Evolutionary conservation across 805 yeast genomes (phyloP).

Genomic region (Cyberlindnera sargentensis): DNA sequence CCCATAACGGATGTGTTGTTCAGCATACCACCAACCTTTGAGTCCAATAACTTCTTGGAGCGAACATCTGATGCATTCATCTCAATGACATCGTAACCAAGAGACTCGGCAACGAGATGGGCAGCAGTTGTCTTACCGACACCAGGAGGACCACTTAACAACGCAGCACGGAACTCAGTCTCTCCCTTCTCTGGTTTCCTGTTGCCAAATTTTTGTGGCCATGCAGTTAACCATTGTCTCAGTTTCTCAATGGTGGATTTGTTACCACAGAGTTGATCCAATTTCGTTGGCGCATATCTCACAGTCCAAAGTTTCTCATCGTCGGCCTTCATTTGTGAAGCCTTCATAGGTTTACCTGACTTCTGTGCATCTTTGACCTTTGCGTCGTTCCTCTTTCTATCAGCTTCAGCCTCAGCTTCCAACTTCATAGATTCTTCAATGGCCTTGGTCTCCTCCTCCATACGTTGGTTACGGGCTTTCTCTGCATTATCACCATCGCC

Average conservation of each 20-base stretch:
- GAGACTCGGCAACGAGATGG: conserved; percentile 58
- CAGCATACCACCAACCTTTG: conserved; percentile 61
- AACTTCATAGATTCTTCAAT: conserved; percentile 43
- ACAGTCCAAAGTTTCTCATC: conserved; percentile 84
- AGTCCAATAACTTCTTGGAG: conserved; percentile 68
- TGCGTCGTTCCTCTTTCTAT: conserved; percentile 24
- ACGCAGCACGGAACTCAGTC: conserved; percentile 68
- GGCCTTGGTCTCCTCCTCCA: conserved; percentile 56
- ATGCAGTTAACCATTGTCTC: conserved; percentile 65
- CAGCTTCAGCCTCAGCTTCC: conserved; percentile 37
- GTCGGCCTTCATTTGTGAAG: conserved; percentile 29
- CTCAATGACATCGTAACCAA: conserved; percentile 71
- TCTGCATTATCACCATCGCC: conserved; percentile 79
- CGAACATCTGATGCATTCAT: conserved; percentile 87
- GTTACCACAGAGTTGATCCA: conserved; percentile 86
- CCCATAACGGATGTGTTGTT: conserved; percentile 82
- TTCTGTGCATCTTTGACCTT: conserved; percentile 21
- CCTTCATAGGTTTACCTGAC: conserved; percentile 18
- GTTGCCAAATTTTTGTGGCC: conserved; percentile 60
- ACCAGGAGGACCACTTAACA: conserved; percentile 86
- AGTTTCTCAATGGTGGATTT: conserved; percentile 65
- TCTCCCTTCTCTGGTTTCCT: conserved; percentile 56
- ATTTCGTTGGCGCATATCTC: conserved; percentile 77
- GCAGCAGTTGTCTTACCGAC: conserved; percentile 83
- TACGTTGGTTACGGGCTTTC: conserved; percentile 61